Evolutionary conservation across 2,329 filamentous ascomycete species (phyloP).

Genomic region (Colletotrichum tabaci): DNA sequence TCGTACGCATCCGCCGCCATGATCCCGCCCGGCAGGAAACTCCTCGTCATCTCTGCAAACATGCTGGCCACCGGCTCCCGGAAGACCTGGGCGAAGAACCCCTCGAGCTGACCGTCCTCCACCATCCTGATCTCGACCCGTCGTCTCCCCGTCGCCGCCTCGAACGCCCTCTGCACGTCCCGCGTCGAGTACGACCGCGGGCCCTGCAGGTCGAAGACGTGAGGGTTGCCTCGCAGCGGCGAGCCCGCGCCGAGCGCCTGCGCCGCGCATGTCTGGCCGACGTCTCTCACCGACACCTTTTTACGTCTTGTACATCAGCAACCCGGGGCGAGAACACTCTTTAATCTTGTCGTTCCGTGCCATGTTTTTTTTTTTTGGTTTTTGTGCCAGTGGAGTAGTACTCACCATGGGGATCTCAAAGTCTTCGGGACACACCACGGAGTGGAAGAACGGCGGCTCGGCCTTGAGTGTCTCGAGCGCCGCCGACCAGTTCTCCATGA

Average conservation of each 20-base stretch:
- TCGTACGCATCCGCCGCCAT: conserved; percentile 41
- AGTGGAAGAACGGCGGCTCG: conserved; percentile 47
- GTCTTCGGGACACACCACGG: conserved; percentile 47
- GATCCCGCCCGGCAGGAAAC: conserved; percentile 47
- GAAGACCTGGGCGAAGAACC: conserved; percentile 46
- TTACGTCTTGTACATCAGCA: neutral
- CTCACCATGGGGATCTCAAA: conserved; percentile 52
- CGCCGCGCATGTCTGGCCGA: conserved; percentile 47
- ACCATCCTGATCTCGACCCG: conserved; percentile 46
- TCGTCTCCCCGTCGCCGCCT: conserved; percentile 47
- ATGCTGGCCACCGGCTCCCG: conserved; percentile 39
- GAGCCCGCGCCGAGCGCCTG: conserved; percentile 42
- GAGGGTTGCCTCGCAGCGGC: conserved; percentile 33
- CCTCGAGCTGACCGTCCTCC: conserved; percentile 44
- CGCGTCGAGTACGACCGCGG: conserved; percentile 48
- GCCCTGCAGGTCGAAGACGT: conserved; percentile 47
- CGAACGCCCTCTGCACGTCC: conserved; percentile 49
- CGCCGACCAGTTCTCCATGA: conserved; percentile 43
- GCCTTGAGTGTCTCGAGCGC: conserved; percentile 41
- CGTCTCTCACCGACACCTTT: conserved; percentile 51
- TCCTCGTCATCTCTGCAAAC: conserved; percentile 39
- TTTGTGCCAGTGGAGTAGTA: neutral
- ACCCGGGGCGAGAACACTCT: too few relatives aligned
- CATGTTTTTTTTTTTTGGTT: too few relatives aligned
- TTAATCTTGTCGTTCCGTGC: too few relatives aligned